Evolutionary conservation across 1,284 basidiomycete genomes (phyloP).

Genomic region (Pascua guehoae): DNA sequence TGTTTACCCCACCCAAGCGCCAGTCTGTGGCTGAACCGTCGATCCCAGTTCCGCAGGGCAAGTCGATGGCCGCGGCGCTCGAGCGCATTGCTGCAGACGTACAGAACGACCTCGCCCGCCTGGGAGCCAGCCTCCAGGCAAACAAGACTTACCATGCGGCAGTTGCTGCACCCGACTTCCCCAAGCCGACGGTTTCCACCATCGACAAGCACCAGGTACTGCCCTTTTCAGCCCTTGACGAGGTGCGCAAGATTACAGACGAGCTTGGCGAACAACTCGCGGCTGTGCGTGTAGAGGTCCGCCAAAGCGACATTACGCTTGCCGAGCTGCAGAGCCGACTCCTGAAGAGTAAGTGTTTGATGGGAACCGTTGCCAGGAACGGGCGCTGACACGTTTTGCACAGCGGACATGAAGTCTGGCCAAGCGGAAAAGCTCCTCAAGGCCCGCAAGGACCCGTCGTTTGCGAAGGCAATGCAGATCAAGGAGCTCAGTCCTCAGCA

Average conservation of each 20-base stretch:
- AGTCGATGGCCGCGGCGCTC: constrained; percentile 28
- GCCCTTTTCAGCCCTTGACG: constrained; percentile 33
- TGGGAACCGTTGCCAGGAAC: not conserved
- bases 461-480: constrained; percentile 51
- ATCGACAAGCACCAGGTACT: constrained; percentile 27
- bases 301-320: constrained; percentile 38
- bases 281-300: constrained; percentile 27
- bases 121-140: constrained; percentile 35
- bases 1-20: constrained; percentile 27
- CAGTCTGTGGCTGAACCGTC: constrained; percentile 32
- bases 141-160: constrained; percentile 34
- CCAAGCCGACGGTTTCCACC: constrained; percentile 18
- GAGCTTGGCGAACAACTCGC: constrained; percentile 30
- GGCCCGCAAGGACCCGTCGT: constrained; percentile 51
- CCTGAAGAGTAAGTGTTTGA: constrained; percentile 48
- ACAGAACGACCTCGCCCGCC: constrained; percentile 36
- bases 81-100: constrained; percentile 48
- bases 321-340: constrained; percentile 50
- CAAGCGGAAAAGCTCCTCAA: constrained; percentile 52
- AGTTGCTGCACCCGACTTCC: constrained; percentile 17
- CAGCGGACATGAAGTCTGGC: constrained; percentile 51
- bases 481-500: constrained; percentile 55
- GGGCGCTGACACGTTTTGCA: constrained; percentile 6
- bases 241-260: constrained; percentile 27
- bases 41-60: constrained; percentile 24